Base-by-base conservation (phyloP, 1,284 basidiomycete genomes). In the Tilletia setariae region DNA sequence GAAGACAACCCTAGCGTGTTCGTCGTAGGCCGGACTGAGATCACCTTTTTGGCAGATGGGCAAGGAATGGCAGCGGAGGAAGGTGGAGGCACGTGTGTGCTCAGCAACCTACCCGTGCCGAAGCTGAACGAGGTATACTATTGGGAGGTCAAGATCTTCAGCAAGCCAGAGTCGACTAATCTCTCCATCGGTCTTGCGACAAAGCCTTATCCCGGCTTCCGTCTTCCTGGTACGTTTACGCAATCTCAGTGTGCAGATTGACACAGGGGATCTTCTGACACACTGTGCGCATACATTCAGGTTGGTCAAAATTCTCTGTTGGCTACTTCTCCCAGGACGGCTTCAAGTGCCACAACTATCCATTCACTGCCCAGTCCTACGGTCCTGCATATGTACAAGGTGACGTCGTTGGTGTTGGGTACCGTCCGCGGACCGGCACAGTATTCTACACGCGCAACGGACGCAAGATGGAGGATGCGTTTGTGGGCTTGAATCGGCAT, bases 301-400 rank as follows among this genome's bases (percentile, higher is more conserved):
- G 95, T 51, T 87, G 90, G 80, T 91, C 88, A 84, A 89, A 90
- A 72, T 90, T 91, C 83, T 98, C 94, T n/a, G 89, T 98, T 66
- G 95, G 92, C 65, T 98, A 97, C 83, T 93, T 95, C 79, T 94
- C 93, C 13, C 76, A 83, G 19, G 94, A 91, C 79, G 96, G 96
- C 65, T 95, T 96, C 86, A 97, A 96, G 84, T 94, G 91, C 28
- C 91, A 96, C 85, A 97, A 98, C 82, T 97, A 91, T 83, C 96
- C 96, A 0, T 98, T 98, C 84, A 92, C 92, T 13, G 87, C 91
- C 0, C 85, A 90, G 3, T 88, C 93, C 0, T 95, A 94, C 79
- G 94, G 94, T 2, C 89, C 93, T 1, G 83, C 87, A 0, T 86
- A 98, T 65, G 91, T 91, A 73, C 94, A 98, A 82, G 95, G 96